Evolutionary conservation across 306 rosid species (phyloP).

Genomic region (Fragaria iinumae): DNA sequence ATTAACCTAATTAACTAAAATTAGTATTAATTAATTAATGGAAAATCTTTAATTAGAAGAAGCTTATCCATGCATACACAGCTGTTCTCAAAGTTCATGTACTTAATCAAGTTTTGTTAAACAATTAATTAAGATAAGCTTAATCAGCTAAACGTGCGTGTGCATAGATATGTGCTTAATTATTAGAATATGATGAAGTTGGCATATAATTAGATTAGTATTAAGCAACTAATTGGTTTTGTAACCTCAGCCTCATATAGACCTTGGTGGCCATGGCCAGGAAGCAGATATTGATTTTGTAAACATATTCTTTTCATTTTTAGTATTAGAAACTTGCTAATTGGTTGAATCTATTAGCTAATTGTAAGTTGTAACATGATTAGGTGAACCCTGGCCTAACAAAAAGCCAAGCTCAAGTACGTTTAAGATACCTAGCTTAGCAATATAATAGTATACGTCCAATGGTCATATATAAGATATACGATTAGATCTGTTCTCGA

Average conservation of each 20-base stretch:
- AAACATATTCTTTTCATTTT: not conserved
- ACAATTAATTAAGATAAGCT: too few species aligned
- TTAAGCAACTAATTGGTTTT: conserved; percentile 4
- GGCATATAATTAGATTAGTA: not conserved
- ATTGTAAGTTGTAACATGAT: not conserved
- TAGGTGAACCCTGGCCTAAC: conserved; percentile 1
- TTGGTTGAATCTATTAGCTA: not conserved
- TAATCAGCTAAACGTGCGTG: too few species aligned
- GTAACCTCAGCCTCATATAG: not conserved
- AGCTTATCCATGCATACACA: too few species aligned
- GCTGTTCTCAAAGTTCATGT: too few species aligned
- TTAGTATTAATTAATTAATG: too few species aligned
- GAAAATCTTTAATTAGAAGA: too few species aligned
- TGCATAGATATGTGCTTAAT: too few species aligned
- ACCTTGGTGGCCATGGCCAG: not conserved
- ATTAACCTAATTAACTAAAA: too few species aligned
- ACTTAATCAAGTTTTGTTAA: too few species aligned
- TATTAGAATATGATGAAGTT: too few species aligned
- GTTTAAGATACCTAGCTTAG: conserved; percentile 1
- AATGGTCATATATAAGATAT: not conserved
- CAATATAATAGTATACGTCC: not conserved
- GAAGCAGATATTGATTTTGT: not conserved
- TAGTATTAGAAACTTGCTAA: not conserved
- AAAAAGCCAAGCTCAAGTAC: not conserved
- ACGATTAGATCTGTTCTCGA: not conserved